Evolutionary conservation across 78 protist species (phyloP).

Genomic region (Neovahlkampfia damariscottae): DNA sequence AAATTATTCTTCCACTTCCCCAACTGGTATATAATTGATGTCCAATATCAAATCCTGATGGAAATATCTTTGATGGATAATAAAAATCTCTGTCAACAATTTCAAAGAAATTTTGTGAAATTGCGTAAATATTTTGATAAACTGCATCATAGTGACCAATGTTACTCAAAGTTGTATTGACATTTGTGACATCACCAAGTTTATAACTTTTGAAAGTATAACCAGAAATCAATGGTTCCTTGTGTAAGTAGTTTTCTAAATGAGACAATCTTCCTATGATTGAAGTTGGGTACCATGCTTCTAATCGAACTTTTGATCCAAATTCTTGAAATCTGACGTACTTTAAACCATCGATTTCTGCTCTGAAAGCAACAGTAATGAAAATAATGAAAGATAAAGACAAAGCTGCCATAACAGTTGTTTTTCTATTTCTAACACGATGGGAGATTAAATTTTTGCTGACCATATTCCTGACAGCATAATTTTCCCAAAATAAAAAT

Average conservation of each 20-base stretch:
- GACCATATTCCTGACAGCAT: constrained; percentile 36
- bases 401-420: constrained; percentile 70
- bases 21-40: too few species aligned
- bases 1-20: too few species aligned
- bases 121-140: too few species aligned
- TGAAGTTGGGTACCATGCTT: background rate
- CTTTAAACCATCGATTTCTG: constrained; percentile 15
- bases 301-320: background rate
- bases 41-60: too few species aligned
- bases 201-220: constrained; percentile 7
- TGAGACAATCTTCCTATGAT: background rate
- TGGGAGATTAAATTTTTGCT: constrained; percentile 75
- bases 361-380: constrained; percentile 40
- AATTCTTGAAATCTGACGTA: background rate
- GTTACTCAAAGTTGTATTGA: too few species aligned
- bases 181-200: too few species aligned
- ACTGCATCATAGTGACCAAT: too few species aligned
- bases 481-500: constrained; percentile 58
- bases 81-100: too few species aligned
- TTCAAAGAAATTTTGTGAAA: too few species aligned
- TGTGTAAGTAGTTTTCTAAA: background rate
- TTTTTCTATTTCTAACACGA: constrained; percentile 77
- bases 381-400: constrained; percentile 72
- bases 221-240: background rate
- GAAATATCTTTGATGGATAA: too few species aligned